A percentile compares a stretch with the other conserved stretches of the same genome.
phyloP scores from a whole-genome alignment of 208 protist genomes.

The Acanthamoeba triangularis region DNA sequence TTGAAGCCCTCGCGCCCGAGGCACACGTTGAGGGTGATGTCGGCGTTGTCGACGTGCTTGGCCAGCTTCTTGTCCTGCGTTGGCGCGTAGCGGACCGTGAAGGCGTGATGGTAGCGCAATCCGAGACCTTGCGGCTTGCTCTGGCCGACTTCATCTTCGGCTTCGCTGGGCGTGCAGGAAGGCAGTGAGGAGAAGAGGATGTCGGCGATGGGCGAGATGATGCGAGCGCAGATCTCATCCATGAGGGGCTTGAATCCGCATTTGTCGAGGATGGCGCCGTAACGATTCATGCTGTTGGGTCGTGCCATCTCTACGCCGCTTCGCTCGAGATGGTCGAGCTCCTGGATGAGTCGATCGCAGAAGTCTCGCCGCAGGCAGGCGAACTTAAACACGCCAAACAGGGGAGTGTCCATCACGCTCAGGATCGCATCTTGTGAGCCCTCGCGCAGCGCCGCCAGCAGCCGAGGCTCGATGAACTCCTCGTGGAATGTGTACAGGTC shows the following conservation, averaged over 20 bases:
- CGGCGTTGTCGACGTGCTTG: conserved; percentile 47
- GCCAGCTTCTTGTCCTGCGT: conserved; percentile 54
- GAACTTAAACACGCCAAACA: conserved; percentile 56
- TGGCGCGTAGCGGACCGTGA: conserved; percentile 51
- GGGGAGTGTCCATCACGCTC: conserved; percentile 15
- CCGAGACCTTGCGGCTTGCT: not conserved
- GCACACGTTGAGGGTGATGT: conserved; percentile 73
- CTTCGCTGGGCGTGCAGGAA: not conserved
- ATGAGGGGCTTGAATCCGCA: conserved; percentile 1
- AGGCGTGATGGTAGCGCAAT: conserved; percentile 39
- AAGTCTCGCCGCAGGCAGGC: conserved; percentile 22
- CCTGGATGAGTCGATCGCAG: conserved; percentile 16
- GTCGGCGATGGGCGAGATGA: conserved; percentile 60
- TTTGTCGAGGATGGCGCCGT: conserved; percentile 52
- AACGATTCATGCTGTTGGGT: conserved; percentile 67
- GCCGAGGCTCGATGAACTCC: conserved; percentile 26
- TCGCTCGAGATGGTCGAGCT: conserved; percentile 56
- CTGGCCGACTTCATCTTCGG: not conserved
- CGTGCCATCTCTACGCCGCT: conserved; percentile 25
- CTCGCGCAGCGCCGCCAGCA: not conserved
- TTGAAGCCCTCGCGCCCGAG: conserved; percentile 52
- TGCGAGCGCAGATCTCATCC: not conserved
- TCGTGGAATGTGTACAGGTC: conserved; percentile 50
- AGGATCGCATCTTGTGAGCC: conserved; percentile 36
- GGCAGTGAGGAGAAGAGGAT: not conserved